Evolutionary conservation across 75 land plant genomes (phyloP), one percentile per base, ranked within the genome.

Genomic region (Gnetum montanum): DNA sequence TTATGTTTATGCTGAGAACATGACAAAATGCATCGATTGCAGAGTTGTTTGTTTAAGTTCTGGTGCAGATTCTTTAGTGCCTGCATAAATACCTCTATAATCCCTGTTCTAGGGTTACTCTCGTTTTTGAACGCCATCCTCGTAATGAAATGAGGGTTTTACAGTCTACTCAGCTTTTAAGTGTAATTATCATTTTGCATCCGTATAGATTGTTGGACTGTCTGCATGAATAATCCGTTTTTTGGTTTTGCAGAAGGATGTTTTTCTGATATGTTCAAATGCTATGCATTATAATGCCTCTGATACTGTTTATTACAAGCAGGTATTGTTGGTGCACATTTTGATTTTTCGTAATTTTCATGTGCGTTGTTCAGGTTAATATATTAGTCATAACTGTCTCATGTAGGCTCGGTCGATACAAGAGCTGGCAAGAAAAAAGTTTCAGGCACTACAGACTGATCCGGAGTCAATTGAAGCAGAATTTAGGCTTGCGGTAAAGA

Each of bases 281-380:
- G 97, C 97, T 16, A 91, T 91, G 94, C 85, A 74, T 56, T 91
- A 91, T 50, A 91, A 91, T 78, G 80, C 75, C 43, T 83, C 89
- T 30, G 79, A 73, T 24, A 91, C 97, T 24, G 71, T 91, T 23
- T 91, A 88, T 66, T 69, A 78, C 63, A 84, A 71, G 59, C 97
- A 91, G 97, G 97, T 87, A 68, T 18, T 24, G 19, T 11, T 40
- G 7, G 11, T 26, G n/a, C 28, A 13, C 16, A 38, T 23, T 47
- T 31, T 26, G 20, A 12, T 1, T 13, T 35, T 22, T 41, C 29
- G 20, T 23, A 8, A 8, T 8, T 43, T 57, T 43, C 40, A 59
- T 11, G 51, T 45, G 41, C 45, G 1, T 6, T 36, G 1, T 31
- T 11, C 48, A 31, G 13, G 12, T 43, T 50, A 1, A 29, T 43